These are phyloP conservation scores for Yueomyces sinensis DNA, from an alignment of 805 yeast species.

Conservation along the genomic window DNA sequence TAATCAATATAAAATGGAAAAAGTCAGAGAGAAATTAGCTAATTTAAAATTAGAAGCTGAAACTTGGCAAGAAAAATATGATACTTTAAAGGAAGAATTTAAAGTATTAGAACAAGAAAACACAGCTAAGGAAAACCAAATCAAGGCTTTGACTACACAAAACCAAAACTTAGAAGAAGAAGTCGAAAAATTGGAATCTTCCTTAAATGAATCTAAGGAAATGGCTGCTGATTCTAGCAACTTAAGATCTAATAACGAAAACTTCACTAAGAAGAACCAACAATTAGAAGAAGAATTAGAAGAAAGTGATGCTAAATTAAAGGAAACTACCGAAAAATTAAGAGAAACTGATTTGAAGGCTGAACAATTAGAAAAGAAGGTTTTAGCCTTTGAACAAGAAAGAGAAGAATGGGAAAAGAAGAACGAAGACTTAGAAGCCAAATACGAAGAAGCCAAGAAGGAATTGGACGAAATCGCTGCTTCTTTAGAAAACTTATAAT, in stretches of 20 bases:
- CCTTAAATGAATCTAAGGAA: slow-evolving; percentile 36
- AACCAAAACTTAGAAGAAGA: slow-evolving; percentile 78
- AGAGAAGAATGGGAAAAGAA: slow-evolving; percentile 84
- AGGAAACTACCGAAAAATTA: slow-evolving; percentile 85
- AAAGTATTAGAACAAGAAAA: slow-evolving; percentile 88
- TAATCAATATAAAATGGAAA: slow-evolving; percentile 30
- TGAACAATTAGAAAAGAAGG: slow-evolving; percentile 91
- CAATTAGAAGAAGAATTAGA: slow-evolving; percentile 77
- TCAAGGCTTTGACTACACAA: slow-evolving; percentile 83
- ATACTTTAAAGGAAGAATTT: slow-evolving; percentile 65
- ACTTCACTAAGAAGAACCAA: slow-evolving; percentile 82
- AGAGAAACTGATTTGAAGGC: slow-evolving; percentile 93
- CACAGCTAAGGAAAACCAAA: slow-evolving; percentile 87
- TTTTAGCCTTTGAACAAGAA: slow-evolving; percentile 81
- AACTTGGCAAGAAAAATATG: slow-evolving; percentile 94
- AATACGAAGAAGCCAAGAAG: slow-evolving; percentile 73
- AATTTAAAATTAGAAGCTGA: slow-evolving; percentile 90
- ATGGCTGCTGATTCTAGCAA: slow-evolving; percentile 86
- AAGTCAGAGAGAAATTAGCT: slow-evolving; percentile 63
- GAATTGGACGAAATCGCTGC: slow-evolving; percentile 95
- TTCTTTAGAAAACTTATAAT: slow-evolving; percentile 62
- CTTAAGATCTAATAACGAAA: slow-evolving; percentile 80
- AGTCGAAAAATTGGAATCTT: slow-evolving; percentile 42
- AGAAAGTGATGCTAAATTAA: slow-evolving; percentile 74
- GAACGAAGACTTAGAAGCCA: slow-evolving; percentile 73